phyloP scores from a whole-genome alignment of 345 rosid species.

The Draba incana region DNA sequence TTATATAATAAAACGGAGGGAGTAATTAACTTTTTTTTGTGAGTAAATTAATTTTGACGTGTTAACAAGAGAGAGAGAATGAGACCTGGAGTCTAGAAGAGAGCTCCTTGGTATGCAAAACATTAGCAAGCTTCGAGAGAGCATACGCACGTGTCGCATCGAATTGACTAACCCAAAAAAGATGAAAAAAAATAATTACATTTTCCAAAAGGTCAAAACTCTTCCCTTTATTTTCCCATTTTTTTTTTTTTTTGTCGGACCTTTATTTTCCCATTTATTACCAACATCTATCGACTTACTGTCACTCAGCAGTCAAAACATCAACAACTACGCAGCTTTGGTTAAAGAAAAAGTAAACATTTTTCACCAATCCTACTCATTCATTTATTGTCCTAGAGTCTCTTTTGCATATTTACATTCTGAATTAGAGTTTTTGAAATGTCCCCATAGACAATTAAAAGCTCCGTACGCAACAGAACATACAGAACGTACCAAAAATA shows the following conservation, averaged over 20 bases:
- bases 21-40: not conserved
- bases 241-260: too few species aligned
- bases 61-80: conserved; percentile 36
- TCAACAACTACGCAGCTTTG: conserved; percentile 26
- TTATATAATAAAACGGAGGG: too few species aligned
- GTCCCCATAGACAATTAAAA: not conserved
- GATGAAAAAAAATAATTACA: not conserved
- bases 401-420: conserved; percentile 1
- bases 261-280: conserved; percentile 24
- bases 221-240: conserved; percentile 17
- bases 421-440: not conserved
- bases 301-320: conserved; percentile 30
- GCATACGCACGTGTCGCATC: conserved; percentile 98
- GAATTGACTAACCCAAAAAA: conserved; percentile 54
- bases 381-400: conserved; percentile 18
- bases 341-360: conserved; percentile 12
- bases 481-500: too few species aligned
- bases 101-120: conserved; percentile 94
- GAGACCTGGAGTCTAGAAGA: conserved; percentile 75
- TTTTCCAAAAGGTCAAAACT: conserved; percentile 25
- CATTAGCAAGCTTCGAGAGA: conserved; percentile 97
- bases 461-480: too few species aligned
- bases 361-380: conserved; percentile 5
- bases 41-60: conserved; percentile 11
- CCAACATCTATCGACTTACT: conserved; percentile 26